Evolutionary conservation across 495 filamentous ascomycete genomes (phyloP), one percentile per base, ranked within the genome.

Genomic region (Apodospora peruviana): DNA sequence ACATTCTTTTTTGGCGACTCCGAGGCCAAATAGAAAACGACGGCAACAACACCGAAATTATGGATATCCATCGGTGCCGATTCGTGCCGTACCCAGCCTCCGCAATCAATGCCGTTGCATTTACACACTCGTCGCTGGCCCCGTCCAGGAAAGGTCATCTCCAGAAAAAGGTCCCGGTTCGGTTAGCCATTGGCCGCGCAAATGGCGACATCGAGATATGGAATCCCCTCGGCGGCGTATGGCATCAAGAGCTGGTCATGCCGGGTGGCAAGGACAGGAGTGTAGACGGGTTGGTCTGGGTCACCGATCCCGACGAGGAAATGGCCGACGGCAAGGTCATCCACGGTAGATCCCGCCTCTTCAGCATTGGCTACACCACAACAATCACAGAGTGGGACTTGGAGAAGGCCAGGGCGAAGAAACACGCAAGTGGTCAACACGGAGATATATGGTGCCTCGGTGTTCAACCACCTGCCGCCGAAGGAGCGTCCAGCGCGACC

Each of bases 121-220:
- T 99, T 67, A 95, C 94, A 0, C 89, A 96, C 59, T 74, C 84
- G 10, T 80, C 81, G 11, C 75, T 81, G 4, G 72, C 79, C 46
- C 73, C 81, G 11, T 78, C 80, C 9, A 74, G 76, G 43, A 75
- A 76, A 21, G 84, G 76, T 52, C 73, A 86, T 39, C 53, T 46
- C 11, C 51, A 58, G 37, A 67, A 71, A 43, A 53, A 61, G 14
- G 55, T 67, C 21, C 68, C 70, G 43, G 69, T 75, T n/a, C 81
- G 90, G 52, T 79, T 97, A 17, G 94, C 93, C 11, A 78, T 99
- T 56, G 93, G 93, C 43, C 84, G 93, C 52, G 85, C 89, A 38
- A 96, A 96, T 64, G 93, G 93, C 58, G 88, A 95, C 59, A 93
- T 99, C 56, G 93, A 97, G 69, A 90, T 99, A 51, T 99, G 94